These are phyloP conservation scores for Periglandula ipomoeae DNA, from an alignment of 2,329 filamentous ascomycete genomes.

Conservation along the genomic window DNA sequence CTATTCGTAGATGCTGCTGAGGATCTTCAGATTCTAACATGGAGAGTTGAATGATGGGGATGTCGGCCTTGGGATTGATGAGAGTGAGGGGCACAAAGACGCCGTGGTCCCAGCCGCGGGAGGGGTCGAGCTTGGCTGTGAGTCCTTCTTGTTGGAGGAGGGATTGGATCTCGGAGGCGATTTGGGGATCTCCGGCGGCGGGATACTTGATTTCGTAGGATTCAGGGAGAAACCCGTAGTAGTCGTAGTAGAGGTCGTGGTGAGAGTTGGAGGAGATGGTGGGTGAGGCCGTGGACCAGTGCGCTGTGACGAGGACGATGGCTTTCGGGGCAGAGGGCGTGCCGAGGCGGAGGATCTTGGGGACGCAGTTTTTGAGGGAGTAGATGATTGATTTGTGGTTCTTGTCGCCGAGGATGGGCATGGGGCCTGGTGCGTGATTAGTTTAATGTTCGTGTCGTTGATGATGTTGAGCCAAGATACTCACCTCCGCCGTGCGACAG, in stretches of 20 bases:
- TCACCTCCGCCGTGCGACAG: conserved; percentile 40
- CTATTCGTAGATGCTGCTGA: conserved; percentile 39
- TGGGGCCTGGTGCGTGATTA: too few species aligned
- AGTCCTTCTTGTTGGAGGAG: conserved; percentile 38
- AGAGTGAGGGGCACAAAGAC: conserved; percentile 50
- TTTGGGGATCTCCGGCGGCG: conserved; percentile 43
- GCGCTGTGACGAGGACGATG: conserved; percentile 49
- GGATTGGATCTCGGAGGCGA: conserved; percentile 40
- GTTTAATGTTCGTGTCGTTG: too few species aligned
- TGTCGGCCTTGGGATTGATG: conserved; percentile 39
- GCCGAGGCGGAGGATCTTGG: conserved; percentile 44
- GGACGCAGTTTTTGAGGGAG: conserved; percentile 44
- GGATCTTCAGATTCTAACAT: conserved; percentile 44
- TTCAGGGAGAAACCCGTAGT: conserved; percentile 48
- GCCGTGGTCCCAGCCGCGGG: conserved; percentile 49
- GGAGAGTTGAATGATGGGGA: conserved; percentile 49
- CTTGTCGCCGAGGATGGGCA: conserved; percentile 49
- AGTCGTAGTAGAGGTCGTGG: conserved; percentile 47
- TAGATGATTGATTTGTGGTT: conserved; percentile 38
- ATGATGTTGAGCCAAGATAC: too few species aligned
- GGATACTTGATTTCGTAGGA: conserved; percentile 46
- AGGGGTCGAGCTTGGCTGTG: conserved; percentile 25
- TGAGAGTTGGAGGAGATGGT: conserved; percentile 39
- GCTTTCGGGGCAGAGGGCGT: conserved; percentile 39
- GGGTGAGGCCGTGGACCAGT: conserved; percentile 42